Base-by-base conservation (phyloP, 345 rosid genomes). In the Toxicodendron radicans region DNA sequence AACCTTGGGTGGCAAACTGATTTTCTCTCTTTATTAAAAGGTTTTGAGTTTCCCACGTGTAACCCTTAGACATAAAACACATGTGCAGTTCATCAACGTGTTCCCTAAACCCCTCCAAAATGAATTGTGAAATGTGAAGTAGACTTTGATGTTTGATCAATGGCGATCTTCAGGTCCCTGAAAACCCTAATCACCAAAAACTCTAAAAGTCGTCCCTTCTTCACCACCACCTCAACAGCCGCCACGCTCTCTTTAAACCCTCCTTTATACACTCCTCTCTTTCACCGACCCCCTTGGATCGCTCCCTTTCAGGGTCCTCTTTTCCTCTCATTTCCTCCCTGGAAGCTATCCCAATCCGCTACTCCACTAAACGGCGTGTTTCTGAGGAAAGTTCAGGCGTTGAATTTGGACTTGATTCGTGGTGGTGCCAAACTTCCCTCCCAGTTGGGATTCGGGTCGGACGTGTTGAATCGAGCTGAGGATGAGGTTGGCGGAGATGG, bases 331-430 rank as follows among this genome's bases (percentile, higher is more conserved):
- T 82, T 80, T 46, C 92, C 97, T 17, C 98, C 98, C 13, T 92
- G 98, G 98, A 95, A 91, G 81, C 94, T 95, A 60, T 87, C 79
- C 27, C 99, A 90, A 62, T 88, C 95, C 27, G 85, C 99, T 8
- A 89, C 92, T 13, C 99, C 97, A 16, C 84, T 92, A 12, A 89
- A 80, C 58, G 82, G 83, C 53, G 78, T 60, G 58, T 84, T 86
- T 61, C 81, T 87, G 69, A 76, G 83, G 73, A 86, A 79, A 32
- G 94, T 89, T 51, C 85, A 87, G 82, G 87, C 86, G 27, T 66
- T 92, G 72, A 85, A 82, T 64, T 79, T 85, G 51, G 83, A 82
- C 72, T 77, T 83, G 83, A 80, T 86, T 72, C 84, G 83, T 66
- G 74, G 75, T 21, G 75, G 79, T 56, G 58, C 79, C 13, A 75